phyloP scores from a whole-genome alignment of 2,329 filamentous ascomycete genomes.

The Blumeria hordei region DNA sequence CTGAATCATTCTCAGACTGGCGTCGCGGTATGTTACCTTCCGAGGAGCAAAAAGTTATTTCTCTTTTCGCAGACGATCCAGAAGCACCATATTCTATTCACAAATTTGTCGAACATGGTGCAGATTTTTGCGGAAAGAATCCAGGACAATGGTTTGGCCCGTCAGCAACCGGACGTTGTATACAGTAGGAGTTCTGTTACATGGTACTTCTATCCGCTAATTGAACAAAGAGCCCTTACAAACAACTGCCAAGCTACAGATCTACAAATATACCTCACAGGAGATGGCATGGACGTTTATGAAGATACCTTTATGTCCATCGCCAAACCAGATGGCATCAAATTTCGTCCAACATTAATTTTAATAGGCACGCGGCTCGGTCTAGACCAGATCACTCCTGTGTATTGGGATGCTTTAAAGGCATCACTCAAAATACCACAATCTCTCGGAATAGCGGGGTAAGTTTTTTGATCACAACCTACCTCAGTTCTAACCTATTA shows the following conservation, averaged over 20 bases:
- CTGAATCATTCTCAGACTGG: constrained; percentile 38
- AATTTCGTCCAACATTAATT: constrained; percentile 66
- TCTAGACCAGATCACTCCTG: constrained; percentile 80
- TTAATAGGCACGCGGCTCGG: constrained; percentile 73
- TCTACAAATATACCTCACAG: constrained; percentile 68
- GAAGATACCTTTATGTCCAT: constrained; percentile 66
- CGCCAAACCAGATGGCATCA: constrained; percentile 39
- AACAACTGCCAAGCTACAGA: constrained; percentile 35
- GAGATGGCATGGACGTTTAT: constrained; percentile 78
- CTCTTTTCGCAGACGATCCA: constrained; percentile 69
- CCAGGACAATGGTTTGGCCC: constrained; percentile 97
- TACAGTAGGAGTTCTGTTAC: constrained; percentile 38
- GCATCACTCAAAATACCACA: constrained; percentile 66
- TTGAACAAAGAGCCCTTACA: constrained; percentile 39
- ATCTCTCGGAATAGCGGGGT: constrained; percentile 92
- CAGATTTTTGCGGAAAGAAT: constrained; percentile 69
- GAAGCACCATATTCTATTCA: constrained; percentile 84
- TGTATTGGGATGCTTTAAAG: constrained; percentile 88
- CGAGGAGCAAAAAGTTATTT: constrained; percentile 47
- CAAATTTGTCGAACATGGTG: constrained; percentile 75
- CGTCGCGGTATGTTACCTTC: constrained; percentile 31
- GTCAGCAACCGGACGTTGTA: constrained; percentile 84
- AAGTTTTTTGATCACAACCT: constrained; percentile 9
- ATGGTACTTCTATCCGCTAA: constrained; percentile 4
- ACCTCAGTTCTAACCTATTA: constrained; percentile 1